These are phyloP conservation scores for Schizosaccharomyces osmophilus DNA, from an alignment of 805 yeast genomes.

Conservation along the genomic window DNA sequence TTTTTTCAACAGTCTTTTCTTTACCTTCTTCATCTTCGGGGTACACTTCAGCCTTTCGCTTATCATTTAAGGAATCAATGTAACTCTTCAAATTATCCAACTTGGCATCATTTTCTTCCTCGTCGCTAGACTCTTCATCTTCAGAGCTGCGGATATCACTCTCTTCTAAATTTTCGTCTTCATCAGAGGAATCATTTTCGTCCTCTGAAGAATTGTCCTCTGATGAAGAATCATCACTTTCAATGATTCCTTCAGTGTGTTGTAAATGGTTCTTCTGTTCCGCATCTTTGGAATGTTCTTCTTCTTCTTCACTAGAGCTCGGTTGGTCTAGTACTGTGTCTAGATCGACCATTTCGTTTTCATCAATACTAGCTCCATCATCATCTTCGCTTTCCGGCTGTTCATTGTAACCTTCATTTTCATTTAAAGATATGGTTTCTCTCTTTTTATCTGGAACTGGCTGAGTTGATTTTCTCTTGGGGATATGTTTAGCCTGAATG, in stretches of 20 bases:
- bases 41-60: slow-evolving; percentile 9
- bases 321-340: background rate
- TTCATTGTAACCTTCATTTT: slow-evolving; percentile 4
- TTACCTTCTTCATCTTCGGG: background rate
- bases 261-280: background rate
- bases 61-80: slow-evolving; percentile 6
- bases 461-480: slow-evolving; percentile 4
- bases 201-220: slow-evolving; percentile 1
- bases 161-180: slow-evolving; percentile 6
- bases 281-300: slow-evolving; percentile 1
- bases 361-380: slow-evolving; percentile 2
- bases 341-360: slow-evolving; percentile 6
- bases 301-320: slow-evolving; percentile 4
- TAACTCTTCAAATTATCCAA: slow-evolving; percentile 4
- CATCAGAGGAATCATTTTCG: slow-evolving; percentile 4
- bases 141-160: slow-evolving; percentile 7
- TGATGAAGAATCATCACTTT: background rate
- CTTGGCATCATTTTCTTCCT: slow-evolving; percentile 12
- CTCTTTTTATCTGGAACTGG: slow-evolving; percentile 3
- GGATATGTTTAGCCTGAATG: background rate
- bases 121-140: slow-evolving; percentile 9
- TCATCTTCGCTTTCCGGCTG: slow-evolving; percentile 6
- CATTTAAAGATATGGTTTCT: background rate
- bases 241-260: background rate
- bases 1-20: slow-evolving; percentile 7